Base-by-base conservation (phyloP, 176 grass and related monocot species). In the Oryza longistaminata region DNA sequence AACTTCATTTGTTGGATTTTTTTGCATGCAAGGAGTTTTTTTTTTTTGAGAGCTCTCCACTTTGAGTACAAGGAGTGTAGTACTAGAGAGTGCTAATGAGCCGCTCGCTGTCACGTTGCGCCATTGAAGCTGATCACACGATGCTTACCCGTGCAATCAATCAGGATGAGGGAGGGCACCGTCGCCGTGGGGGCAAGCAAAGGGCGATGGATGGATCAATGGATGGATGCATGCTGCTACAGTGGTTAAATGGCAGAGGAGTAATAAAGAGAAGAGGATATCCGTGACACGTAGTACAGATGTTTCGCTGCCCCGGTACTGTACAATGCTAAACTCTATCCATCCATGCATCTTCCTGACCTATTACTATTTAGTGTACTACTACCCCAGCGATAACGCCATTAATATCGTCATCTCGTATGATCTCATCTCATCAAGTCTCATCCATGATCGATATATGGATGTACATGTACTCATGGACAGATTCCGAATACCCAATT, bases 111-210 rank as follows among this genome's bases (percentile, higher is more conserved):
- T 22, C 2, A n/a, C 53, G 5, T 11, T 8, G 10, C n/a, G 7
- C 14, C 67, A 88, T 84, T 79, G 16, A 88, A 79, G 34, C 69
- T 9, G 61, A 67, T 88, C 87, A 88, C 87, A 80, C 75, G 46
- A 19, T 19, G 85, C 64, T 71, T 68, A 66, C 86, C 17, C 68
- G 75, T 79, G 87, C 75, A 79, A 84, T 66, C 16, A 40, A 64
- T 37, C 22, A 10, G 55, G 3, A 4, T n/a, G 27, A 15, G 21
- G 3, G 7, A 17, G 33, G 29, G 33, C 67, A 69, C 67, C 69
- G 34, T 40, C 21, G 58, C 24, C 14, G 49, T 52, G 13, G 49
- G 49, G 12, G 3, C 3, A 49, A 1, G 46, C 46, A 1, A 49
- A 14, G 3, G 2, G 13, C 14, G 3, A 15, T 2, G 50, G 2